Base-by-base conservation (phyloP, 2,329 filamentous ascomycete genomes). In the Colletotrichum sp. region DNA sequence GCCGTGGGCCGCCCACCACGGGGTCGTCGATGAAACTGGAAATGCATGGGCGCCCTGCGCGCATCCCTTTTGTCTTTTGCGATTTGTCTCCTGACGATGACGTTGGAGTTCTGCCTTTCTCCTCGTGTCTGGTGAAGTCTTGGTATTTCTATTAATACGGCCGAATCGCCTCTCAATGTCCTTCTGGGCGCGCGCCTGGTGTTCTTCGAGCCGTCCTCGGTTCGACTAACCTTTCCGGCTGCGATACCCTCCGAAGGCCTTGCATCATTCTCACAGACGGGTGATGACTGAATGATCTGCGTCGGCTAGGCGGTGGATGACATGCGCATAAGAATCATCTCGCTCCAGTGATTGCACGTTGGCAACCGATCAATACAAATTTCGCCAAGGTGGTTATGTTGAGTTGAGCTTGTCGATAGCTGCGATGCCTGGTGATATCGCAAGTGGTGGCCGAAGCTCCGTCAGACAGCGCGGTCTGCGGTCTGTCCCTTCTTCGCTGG, bases 1-100 rank as follows among this genome's bases (percentile, higher is more conserved):
- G 62, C 60, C 28, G 60, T 63, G 30, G 60, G 32, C 30, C n/a
- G 34, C 32, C 68, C 68, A 67, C 36, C 6, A 75, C 44, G 70
- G 69, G 64, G 73, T 68, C 15, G 70, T 59, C 70, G 64, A 57
- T 73, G 73, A 75, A 68, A 75, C 73, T 24, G 44, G 13, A 39
- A 73, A 22, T 68, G 64, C 73, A 73, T 60, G 70, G 73, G 59
- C 44, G 18, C 70, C 64, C 59, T 59, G 69, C 69, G 28, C 57
- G 9, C 69, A 64, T 68, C 44, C 44, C 44, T 13, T 48, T 48
- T 7, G 44, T 7, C 55, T 39, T 55, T 52, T 36, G 26, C n/a
- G n/a, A 26, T 26, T 73, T 8, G 30, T 68, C 64, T 26, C 39
- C 69, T 36, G 69, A 72, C 26, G 30, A 72, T 75, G 64, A 73